Percentiles rank a stretch among this genome's conserved stretches.
Conservation (phyloP, 2,329 filamentous ascomycete genomes). For the Aspergillus novoparasiticus region DNA sequence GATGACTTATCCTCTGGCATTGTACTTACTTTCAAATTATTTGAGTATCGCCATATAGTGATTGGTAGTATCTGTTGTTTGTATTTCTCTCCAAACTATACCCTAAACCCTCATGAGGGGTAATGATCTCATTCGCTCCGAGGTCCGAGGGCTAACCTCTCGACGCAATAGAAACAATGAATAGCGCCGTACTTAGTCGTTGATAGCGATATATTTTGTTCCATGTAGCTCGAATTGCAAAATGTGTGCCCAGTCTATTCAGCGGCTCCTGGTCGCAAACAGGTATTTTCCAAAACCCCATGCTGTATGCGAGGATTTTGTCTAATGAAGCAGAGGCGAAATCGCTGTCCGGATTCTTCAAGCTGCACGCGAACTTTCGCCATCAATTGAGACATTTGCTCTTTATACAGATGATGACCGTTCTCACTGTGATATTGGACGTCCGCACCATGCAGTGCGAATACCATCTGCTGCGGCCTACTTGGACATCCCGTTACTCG, state of each 20-base stretch:
- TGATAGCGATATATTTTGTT: background rate
- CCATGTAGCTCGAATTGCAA: background rate
- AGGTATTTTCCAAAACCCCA: conserved; percentile 38
- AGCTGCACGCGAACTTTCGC: conserved; percentile 59
- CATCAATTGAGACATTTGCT: conserved; percentile 55
- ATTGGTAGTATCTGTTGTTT: background rate
- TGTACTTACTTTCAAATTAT: background rate
- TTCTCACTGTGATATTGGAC: conserved; percentile 54
- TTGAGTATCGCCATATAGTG: background rate
- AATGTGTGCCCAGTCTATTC: conserved; percentile 37
- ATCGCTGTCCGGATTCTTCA: conserved; percentile 64
- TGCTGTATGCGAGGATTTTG: background rate
- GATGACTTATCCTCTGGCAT: conserved; percentile 22
- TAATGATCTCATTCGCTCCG: conserved; percentile 11
- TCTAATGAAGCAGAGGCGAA: conserved; percentile 54
- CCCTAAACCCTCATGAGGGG: conserved; percentile 18
- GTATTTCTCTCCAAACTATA: conserved; percentile 3
- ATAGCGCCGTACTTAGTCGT: background rate
- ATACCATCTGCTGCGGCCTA: conserved; percentile 56
- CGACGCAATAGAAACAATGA: background rate
- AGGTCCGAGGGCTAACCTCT: conserved; percentile 22
- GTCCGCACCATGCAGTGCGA: conserved; percentile 52
- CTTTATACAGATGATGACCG: conserved; percentile 59
- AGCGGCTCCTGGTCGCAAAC: conserved; percentile 57
- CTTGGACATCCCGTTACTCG: conserved; percentile 53